A percentile compares a stretch with the other conserved stretches of the same genome.
Conservation (phyloP, 2,329 filamentous ascomycete genomes). For the Aspergillus spinulosporus region DNA sequence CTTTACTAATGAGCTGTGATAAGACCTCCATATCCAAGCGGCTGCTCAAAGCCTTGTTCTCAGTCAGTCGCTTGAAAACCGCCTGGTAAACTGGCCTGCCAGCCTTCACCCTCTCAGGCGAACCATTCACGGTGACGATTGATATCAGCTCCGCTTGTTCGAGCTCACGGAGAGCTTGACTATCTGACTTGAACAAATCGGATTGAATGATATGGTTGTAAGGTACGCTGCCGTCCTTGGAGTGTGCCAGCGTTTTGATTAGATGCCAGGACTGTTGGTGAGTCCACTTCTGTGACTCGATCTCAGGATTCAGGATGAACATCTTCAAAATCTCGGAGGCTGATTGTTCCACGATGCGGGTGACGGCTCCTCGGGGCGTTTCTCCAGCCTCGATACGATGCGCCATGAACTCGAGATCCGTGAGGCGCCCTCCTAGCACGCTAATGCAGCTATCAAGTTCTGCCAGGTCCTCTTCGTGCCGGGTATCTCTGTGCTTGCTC, state of each 20-base stretch:
- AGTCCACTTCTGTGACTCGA: constrained; percentile 67
- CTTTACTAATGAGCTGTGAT: constrained; percentile 67
- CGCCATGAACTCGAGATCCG: constrained; percentile 92
- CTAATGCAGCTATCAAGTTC: constrained; percentile 82
- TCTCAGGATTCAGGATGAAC: constrained; percentile 69
- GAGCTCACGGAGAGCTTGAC: constrained; percentile 75
- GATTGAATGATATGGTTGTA: constrained; percentile 85
- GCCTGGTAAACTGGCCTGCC: constrained; percentile 85
- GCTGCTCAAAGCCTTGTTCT: constrained; percentile 71
- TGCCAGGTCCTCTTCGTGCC: constrained; percentile 55
- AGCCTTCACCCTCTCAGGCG: constrained; percentile 73
- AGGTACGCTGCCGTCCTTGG: constrained; percentile 60
- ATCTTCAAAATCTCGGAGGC: constrained; percentile 91
- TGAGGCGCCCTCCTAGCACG: constrained; percentile 82
- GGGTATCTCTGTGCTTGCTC: constrained; percentile 37
- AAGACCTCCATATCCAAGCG: constrained; percentile 72
- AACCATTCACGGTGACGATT: constrained; percentile 70
- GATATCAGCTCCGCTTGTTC: constrained; percentile 84
- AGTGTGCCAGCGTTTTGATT: constrained; percentile 72
- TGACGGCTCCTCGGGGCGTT: constrained; percentile 72
- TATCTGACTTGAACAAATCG: constrained; percentile 70
- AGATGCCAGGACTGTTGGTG: constrained; percentile 87
- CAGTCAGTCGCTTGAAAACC: constrained; percentile 71
- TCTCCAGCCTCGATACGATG: constrained; percentile 85
- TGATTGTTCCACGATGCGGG: constrained; percentile 85